A percentile compares a stretch with the other conserved stretches of the same genome.
Evolutionary conservation across 257 asterid genomes (phyloP).

Genomic region (Eustoma russellianum): DNA sequence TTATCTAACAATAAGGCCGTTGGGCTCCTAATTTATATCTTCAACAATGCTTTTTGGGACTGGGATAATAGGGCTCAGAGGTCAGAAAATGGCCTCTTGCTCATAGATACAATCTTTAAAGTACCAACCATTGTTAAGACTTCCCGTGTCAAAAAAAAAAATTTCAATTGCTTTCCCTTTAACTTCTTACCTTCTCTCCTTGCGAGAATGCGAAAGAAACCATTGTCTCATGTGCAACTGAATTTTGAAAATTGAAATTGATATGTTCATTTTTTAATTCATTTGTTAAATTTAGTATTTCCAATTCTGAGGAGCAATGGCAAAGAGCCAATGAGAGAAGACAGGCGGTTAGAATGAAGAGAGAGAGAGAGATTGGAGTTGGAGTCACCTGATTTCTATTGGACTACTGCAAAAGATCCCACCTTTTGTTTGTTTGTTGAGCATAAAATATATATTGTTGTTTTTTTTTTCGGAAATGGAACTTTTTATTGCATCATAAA

Average conservation of each 20-base stretch:
- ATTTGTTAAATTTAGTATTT: slow-evolving; percentile 11
- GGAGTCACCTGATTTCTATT: slow-evolving; percentile 22
- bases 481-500: too few relatives aligned
- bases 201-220: too few relatives aligned
- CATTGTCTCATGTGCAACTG: slow-evolving; percentile 5
- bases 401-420: slow-evolving; percentile 34
- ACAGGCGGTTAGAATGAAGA: slow-evolving; percentile 18
- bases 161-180: too few relatives aligned
- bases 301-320: slow-evolving; percentile 8
- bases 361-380: slow-evolving; percentile 23
- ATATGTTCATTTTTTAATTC: background rate
- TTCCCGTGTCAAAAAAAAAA: background rate
- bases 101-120: too few relatives aligned
- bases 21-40: too few relatives aligned
- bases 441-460: too few relatives aligned
- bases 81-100: too few relatives aligned
- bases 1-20: too few relatives aligned
- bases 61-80: too few relatives aligned
- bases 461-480: too few relatives aligned
- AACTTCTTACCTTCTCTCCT: too few relatives aligned
- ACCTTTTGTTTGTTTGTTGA: slow-evolving; percentile 12
- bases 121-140: background rate
- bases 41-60: too few relatives aligned
- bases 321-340: slow-evolving; percentile 20
- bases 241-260: slow-evolving; percentile 8